Evolutionary conservation across 768 basidiomycete genomes (phyloP), one percentile per base, ranked within the genome.

Genomic region (Albatrellus ellisii): DNA sequence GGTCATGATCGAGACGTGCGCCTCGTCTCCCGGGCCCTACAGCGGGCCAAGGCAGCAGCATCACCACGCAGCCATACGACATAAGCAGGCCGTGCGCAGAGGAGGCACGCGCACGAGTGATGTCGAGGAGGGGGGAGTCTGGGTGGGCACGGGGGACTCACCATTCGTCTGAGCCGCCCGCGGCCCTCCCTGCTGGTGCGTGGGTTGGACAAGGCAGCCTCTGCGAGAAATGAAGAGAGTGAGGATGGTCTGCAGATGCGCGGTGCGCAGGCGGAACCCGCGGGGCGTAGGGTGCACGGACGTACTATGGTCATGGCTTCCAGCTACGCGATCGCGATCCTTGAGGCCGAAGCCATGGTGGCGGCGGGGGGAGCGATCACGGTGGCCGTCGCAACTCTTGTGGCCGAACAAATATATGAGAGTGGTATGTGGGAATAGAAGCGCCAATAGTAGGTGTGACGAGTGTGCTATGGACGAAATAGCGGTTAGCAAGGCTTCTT

Each of bases 1-100:
- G 33, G 70, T 70, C 67, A 71, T 63, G 41, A 75, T 52, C 12
- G 70, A 59, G 31, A 73, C 67, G 52, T 70, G 68, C 14, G 67
- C 51, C 50, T 59, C 57, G 25, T 47, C 44, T 12, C 60, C 61
- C 29, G 62, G 62, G 38, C 71, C 70, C 69, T 74, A 50, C 25
- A 39, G 39, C 21, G n/a, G 18, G 28, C 26, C 28, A 22, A 18
- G 26, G 39, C 14, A 26, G 29, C 21, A 28, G 4, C 41, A 14
- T 10, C 15, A 32, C 31, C n/a, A 15, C 18, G 22, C 20, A 12
- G 14, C 17, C 12, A 25, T 11, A 17, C 21, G 28, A 31, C 12
- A n/a, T n/a, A n/a, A n/a, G n/a, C n/a, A n/a, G n/a, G n/a, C n/a
- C n/a, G n/a, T n/a, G n/a, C n/a, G n/a, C n/a, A n/a, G n/a, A n/a